Base-by-base conservation (phyloP, 345 rosid genomes). In the Salix brachista region DNA sequence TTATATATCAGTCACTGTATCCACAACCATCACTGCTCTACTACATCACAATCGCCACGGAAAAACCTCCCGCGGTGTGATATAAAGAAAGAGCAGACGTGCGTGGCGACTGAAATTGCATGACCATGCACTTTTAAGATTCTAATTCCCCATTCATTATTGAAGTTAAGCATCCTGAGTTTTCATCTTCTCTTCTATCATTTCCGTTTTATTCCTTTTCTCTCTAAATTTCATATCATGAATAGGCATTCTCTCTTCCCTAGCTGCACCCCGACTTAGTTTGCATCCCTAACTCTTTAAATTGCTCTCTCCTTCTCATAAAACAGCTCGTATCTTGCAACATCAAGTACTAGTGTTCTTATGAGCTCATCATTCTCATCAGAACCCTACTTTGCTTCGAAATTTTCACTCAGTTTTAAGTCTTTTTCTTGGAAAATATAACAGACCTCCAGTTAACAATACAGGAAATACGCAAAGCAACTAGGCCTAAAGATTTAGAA, bases 121-220 rank as follows among this genome's bases (percentile, higher is more conserved):
- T 10, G 16, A 54, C 70, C 77, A 68, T 68, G 79, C 58, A 78
- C 72, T 37, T 26, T 36, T 23, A 16, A 77, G 84, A 89, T 89
- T 87, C 89, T 78, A 85, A 85, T 83, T 89, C 88, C 74, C 86
- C 61, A 61, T 81, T 74, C 73, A 87, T 86, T 89, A 84, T 87
- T 87, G 92, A 86, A 72, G 74, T 61, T 82, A 83, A 86, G 90
- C 90, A 87, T 89, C 92, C 58, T 71, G 36, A 73, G 74, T 48
- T 85, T 66, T 78, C 84, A 81, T 83, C 75, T 78, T 79, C 78
- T 76, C 82, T 85, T 78, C 80, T 78, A 85, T 85, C 85, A 85
- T 89, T 85, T 84, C 26, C 7, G 80, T 50, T 82, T 87, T 80
- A 79, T 86, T 85, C 83, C 83, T 42, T 72, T 69, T 76, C 42